phyloP scores from a whole-genome alignment of 2,329 filamentous ascomycete genomes.

The Aspergillus fumigatiaffinis region DNA sequence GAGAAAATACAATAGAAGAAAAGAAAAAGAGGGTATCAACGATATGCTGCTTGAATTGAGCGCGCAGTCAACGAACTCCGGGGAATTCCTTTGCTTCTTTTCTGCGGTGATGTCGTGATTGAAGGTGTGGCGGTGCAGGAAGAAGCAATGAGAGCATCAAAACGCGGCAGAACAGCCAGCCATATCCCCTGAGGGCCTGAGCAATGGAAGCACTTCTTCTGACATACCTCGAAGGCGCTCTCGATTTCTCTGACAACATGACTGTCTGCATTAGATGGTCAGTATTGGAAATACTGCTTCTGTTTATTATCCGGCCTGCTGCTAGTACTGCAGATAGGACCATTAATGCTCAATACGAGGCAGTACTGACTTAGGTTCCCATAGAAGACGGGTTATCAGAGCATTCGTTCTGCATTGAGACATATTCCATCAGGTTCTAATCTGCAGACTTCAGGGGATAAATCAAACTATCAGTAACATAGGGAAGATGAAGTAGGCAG shows the following conservation, averaged over 20 bases:
- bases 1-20: neutral
- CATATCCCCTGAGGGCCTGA: slow-evolving; percentile 13
- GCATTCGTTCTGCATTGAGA: slow-evolving; percentile 15
- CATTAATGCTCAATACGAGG: neutral
- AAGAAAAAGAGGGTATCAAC: neutral
- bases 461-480: neutral
- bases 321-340: neutral
- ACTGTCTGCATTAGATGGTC: slow-evolving; percentile 8
- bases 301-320: slow-evolving; percentile 3
- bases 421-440: slow-evolving; percentile 9
- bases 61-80: neutral
- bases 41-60: neutral
- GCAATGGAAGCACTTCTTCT: neutral
- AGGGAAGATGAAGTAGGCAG: neutral
- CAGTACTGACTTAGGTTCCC: slow-evolving; percentile 30
- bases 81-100: neutral
- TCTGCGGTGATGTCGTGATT: neutral
- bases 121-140: slow-evolving; percentile 22
- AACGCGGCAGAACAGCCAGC: slow-evolving; percentile 17
- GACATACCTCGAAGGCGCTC: neutral
- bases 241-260: neutral
- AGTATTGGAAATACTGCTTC: slow-evolving; percentile 13
- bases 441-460: neutral
- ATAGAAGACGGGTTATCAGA: slow-evolving; percentile 27
- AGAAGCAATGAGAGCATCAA: slow-evolving; percentile 3